Percentiles rank a stretch among this genome's conserved stretches.
Conservation (phyloP, 2,329 filamentous ascomycete species). For the Parastagonospora avenae region DNA sequence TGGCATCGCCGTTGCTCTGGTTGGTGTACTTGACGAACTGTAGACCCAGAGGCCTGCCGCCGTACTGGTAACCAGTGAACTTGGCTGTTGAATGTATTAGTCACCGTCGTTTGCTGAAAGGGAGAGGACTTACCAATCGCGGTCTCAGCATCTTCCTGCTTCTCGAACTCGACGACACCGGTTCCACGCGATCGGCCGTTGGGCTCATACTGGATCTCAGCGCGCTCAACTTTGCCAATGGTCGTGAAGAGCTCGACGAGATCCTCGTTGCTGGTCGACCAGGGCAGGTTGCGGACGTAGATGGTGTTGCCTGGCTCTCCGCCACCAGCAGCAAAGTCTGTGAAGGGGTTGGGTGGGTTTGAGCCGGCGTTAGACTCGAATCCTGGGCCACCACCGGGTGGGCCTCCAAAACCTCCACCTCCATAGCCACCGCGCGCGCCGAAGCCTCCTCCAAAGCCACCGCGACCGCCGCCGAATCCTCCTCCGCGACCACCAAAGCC, state of each 20-base stretch:
- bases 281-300: slow-evolving; percentile 96
- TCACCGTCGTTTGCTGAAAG: not conserved
- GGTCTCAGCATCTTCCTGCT: slow-evolving; percentile 81
- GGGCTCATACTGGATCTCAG: slow-evolving; percentile 98
- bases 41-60: slow-evolving; percentile 88
- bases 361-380: slow-evolving; percentile 57
- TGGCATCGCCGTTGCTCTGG: slow-evolving; percentile 65
- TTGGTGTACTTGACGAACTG: slow-evolving; percentile 93
- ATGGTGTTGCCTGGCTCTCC: slow-evolving; percentile 84
- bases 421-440: slow-evolving; percentile 53
- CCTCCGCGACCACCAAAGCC: slow-evolving; percentile 49
- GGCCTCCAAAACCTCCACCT: slow-evolving; percentile 59
- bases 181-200: slow-evolving; percentile 94
- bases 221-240: slow-evolving; percentile 96
- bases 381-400: slow-evolving; percentile 42
- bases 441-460: slow-evolving; percentile 58
- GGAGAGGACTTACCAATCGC: slow-evolving; percentile 68
- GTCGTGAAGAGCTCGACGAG: slow-evolving; percentile 95
- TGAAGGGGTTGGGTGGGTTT: slow-evolving; percentile 84
- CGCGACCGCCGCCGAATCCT: slow-evolving; percentile 62
- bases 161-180: slow-evolving; percentile 94
- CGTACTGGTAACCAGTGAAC: slow-evolving; percentile 97
- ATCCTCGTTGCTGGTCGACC: slow-evolving; percentile 99
- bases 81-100: slow-evolving; percentile 64
- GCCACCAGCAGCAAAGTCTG: slow-evolving; percentile 85